Conservation (phyloP, 345 rosid genomes). For the Hibiscus mutabilis region DNA sequence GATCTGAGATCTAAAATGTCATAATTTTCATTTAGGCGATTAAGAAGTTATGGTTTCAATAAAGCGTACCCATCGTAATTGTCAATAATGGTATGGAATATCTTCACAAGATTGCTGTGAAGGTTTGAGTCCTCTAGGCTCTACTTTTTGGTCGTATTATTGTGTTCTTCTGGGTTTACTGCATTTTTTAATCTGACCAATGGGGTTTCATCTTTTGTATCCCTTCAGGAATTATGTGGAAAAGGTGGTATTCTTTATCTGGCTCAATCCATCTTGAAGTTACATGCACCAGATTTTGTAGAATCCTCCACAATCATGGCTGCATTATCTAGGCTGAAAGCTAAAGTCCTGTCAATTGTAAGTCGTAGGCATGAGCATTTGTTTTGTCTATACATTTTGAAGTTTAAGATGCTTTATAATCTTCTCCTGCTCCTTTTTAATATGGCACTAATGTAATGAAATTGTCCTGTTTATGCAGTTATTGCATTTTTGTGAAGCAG, state of each 20-base stretch:
- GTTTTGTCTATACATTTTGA: slow-evolving; percentile 1
- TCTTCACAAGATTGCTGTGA: neutral
- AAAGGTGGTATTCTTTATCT: slow-evolving; percentile 72
- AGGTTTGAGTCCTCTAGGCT: neutral
- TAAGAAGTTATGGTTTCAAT: neutral
- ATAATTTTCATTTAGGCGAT: slow-evolving; percentile 5
- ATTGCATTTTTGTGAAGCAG: slow-evolving; percentile 84
- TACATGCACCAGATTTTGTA: slow-evolving; percentile 23
- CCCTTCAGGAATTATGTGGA: slow-evolving; percentile 72
- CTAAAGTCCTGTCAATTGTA: slow-evolving; percentile 86
- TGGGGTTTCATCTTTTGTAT: neutral
- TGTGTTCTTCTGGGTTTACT: neutral
- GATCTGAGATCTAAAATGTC: neutral
- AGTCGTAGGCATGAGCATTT: slow-evolving; percentile 25
- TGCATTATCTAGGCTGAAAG: slow-evolving; percentile 75
- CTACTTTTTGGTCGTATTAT: neutral
- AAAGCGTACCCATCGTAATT: slow-evolving; percentile 1
- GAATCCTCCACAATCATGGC: slow-evolving; percentile 41
- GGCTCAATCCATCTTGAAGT: slow-evolving; percentile 22
- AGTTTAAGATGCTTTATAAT: slow-evolving; percentile 1
- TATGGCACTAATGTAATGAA: slow-evolving; percentile 9
- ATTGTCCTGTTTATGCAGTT: slow-evolving; percentile 47
- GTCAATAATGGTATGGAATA: slow-evolving; percentile 1
- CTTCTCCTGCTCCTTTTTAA: neutral
- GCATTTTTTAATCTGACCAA: neutral